phyloP scores from a whole-genome alignment of 495 filamentous ascomycete species.

The Podospora tetraspora region DNA sequence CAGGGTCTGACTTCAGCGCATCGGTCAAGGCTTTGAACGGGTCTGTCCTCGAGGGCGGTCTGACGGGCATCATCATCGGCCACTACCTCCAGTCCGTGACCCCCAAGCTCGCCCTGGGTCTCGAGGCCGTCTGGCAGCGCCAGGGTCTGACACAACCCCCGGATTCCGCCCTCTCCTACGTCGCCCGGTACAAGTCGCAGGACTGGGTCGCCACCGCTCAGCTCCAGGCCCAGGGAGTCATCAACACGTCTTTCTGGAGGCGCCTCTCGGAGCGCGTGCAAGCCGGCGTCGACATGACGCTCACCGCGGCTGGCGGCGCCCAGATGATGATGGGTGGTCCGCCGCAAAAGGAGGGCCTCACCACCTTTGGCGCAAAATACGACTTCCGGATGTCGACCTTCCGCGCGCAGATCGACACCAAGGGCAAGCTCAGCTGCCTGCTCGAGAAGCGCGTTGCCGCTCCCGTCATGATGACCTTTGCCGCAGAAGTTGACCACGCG shows the following conservation, averaged over 20 bases:
- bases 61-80: conserved; percentile 92
- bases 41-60: conserved; percentile 80
- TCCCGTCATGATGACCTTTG: conserved; percentile 85
- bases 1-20: conserved; percentile 84
- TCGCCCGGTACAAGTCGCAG: conserved; percentile 76
- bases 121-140: conserved; percentile 93
- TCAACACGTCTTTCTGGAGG: conserved; percentile 94
- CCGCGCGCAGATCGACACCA: conserved; percentile 90
- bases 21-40: conserved; percentile 90
- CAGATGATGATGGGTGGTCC: conserved; percentile 60
- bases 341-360: conserved; percentile 74
- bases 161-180: conserved; percentile 80
- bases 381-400: conserved; percentile 94
- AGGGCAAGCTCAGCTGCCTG: conserved; percentile 85
- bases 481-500: conserved; percentile 93
- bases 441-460: conserved; percentile 93
- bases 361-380: conserved; percentile 93
- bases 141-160: conserved; percentile 69
- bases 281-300: conserved; percentile 89
- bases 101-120: conserved; percentile 76
- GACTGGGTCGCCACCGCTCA: conserved; percentile 91
- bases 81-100: conserved; percentile 94
- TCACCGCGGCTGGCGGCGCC: conserved; percentile 62
- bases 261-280: conserved; percentile 91
- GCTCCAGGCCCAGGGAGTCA: conserved; percentile 71